A percentile compares a stretch with the other conserved stretches of the same genome.
Conservation (phyloP, 2,329 filamentous ascomycete genomes). For the Alternaria postmessia region DNA sequence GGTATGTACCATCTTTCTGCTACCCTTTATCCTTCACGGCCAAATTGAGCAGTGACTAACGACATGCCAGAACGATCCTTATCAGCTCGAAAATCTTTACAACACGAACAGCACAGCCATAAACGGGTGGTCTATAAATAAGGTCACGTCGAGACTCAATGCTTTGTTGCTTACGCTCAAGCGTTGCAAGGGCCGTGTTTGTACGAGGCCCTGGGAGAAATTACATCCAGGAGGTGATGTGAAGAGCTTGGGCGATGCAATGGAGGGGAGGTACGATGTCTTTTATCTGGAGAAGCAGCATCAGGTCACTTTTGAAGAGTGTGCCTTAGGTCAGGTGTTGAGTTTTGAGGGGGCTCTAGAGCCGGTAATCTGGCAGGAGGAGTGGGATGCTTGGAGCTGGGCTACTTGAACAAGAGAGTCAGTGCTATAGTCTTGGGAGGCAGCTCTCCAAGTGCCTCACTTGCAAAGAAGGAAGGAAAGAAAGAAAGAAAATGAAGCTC, state of each 20-base stretch:
- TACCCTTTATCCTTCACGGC: not conserved
- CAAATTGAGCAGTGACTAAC: not conserved
- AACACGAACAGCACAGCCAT: not conserved
- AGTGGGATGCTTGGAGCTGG: constrained; percentile 32
- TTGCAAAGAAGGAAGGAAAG: not conserved
- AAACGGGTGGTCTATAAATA: constrained; percentile 16
- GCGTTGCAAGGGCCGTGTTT: constrained; percentile 64
- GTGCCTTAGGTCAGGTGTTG: constrained; percentile 65
- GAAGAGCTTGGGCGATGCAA: constrained; percentile 60
- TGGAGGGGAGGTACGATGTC: constrained; percentile 57
- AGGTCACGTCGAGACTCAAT: constrained; percentile 54
- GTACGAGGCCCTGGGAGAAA: constrained; percentile 65
- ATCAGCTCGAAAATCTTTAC: constrained; percentile 48
- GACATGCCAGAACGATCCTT: constrained; percentile 38
- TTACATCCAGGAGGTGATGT: constrained; percentile 65
- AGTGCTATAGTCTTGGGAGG: not conserved
- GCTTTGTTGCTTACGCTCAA: constrained; percentile 68
- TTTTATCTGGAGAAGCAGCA: constrained; percentile 63
- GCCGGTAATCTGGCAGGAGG: constrained; percentile 23
- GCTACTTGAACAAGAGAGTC: constrained; percentile 8
- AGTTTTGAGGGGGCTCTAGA: constrained; percentile 60
- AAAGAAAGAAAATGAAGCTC: not conserved
- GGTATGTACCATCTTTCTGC: constrained; percentile 46
- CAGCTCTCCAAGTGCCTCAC: not conserved
- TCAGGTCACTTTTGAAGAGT: constrained; percentile 63